Base-by-base conservation (phyloP, 2,329 filamentous ascomycete genomes). In the Taxawa tesnikishii region DNA sequence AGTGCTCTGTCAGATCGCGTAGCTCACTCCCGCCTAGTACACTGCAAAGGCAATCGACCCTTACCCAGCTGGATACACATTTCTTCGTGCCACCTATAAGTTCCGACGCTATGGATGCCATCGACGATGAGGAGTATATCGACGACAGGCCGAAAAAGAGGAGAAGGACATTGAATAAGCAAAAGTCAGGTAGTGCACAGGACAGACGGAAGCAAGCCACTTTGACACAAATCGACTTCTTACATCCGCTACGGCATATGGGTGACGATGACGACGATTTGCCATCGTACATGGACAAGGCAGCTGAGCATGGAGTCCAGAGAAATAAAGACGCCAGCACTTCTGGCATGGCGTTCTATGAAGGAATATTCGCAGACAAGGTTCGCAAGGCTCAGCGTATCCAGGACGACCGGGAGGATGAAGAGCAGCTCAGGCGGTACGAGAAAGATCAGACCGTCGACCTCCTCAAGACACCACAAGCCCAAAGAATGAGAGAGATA, bases 121-220 rank as follows among this genome's bases (percentile, higher is more conserved):
- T 32, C 6, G 27, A 31, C 3, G 33, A 36, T 2, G 29, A 34
- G 5, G 33, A 37, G 11, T 25, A 32, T 12, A 28, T 29, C 9
- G 31, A 39, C 11, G 11, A 29, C 14, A 26, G 10, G 11, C 13
- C 14, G 12, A 31, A 28, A 24, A 39, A 39, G 37, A 39, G 34
- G 25, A 18, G 34, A 17, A 37, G 29, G 28, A 37, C 19, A 9
- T 16, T 15, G n/a, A 11, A 12, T 11, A 19, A 31, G 10, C 29
- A 31, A 23, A 40, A 34, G n/a, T n/a, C n/a, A n/a, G n/a, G n/a
- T n/a, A n/a, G n/a, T n/a, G n/a, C n/a, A n/a, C n/a, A n/a, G n/a
- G n/a, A n/a, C n/a, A n/a, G n/a, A n/a, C n/a, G n/a, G 26, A 29
- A 17, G 12, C 39, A 43, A 26, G 30, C 35, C n/a, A 43, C 41